phyloP scores from a whole-genome alignment of 75 land plant genomes.

The Selaginella tamariscina region DNA sequence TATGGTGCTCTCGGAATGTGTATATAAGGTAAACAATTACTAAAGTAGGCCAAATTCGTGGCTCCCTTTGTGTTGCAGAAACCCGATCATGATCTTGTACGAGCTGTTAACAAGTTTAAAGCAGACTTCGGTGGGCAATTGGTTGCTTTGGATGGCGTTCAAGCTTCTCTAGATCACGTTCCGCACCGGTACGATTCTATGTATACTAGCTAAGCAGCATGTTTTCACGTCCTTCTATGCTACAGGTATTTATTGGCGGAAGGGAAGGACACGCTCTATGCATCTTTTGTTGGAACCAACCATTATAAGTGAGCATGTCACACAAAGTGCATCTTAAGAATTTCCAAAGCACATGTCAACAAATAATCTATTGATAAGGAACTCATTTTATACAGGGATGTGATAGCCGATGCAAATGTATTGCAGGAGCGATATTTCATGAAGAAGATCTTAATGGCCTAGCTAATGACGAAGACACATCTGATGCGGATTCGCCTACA shows the following conservation, averaged over 20 bases:
- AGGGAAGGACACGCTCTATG: constrained; percentile 83
- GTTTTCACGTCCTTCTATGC: not conserved
- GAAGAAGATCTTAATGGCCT: constrained; percentile 43
- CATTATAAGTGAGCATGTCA: constrained; percentile 61
- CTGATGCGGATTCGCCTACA: constrained; percentile 19
- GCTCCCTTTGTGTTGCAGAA: constrained; percentile 23
- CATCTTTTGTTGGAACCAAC: constrained; percentile 91
- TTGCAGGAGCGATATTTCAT: constrained; percentile 80
- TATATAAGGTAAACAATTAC: constrained; percentile 53
- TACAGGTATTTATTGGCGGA: constrained; percentile 82
- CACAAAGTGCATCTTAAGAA: not conserved
- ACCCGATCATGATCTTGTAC: constrained; percentile 72
- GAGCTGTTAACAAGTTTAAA: constrained; percentile 73
- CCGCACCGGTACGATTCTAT: constrained; percentile 51
- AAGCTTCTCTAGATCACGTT: constrained; percentile 83
- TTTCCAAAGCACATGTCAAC: constrained; percentile 1
- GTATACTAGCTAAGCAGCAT: not conserved
- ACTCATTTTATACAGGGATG: constrained; percentile 42
- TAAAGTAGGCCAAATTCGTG: not conserved
- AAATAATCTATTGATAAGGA: constrained; percentile 8
- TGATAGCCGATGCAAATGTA: constrained; percentile 82
- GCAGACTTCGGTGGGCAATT: constrained; percentile 94
- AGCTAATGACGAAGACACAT: constrained; percentile 22
- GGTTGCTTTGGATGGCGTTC: constrained; percentile 63
- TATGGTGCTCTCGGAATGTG: constrained; percentile 92